Base-by-base conservation (phyloP, 1,139 yeast species). In the Arxiozyma heterogenica region DNA sequence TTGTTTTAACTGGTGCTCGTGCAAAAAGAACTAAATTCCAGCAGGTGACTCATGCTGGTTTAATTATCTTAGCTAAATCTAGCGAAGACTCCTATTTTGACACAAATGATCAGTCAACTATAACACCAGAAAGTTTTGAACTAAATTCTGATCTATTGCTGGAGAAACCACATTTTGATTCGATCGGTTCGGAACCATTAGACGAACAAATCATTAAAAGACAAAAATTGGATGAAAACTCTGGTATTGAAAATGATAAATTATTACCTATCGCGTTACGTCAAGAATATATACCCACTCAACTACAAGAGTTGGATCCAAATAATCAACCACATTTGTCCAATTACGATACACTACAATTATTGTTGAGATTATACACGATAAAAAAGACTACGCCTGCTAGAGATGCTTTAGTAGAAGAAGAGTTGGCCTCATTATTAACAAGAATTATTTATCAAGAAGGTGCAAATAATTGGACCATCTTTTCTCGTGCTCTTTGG, bases 1-100 rank as follows among this genome's bases (percentile, higher is more conserved):
- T 85, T 58, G 78, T 84, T 0, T 71, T 91, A 50, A 85, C 97
- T 1, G 98, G 98, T 59, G 88, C 93, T 51, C 82, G 83, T 61
- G 97, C 96, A 6, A 86, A 84, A 65, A 77, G 94, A 66, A 91
- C 98, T 3, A 88, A 87, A 67, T 87, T 74, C 66, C 99, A 93
- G 70, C 78, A 77, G 49, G 78, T 75, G 50, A 81, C 83, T 27
- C 80, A 86, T 18, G 79, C 96, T 0, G 82, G 89, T 49, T 77
- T 93, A 59, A 79, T 91, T n/a, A 80, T 90, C 38, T 72, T 91
- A 42, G 98, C 98, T 1, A 80, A 80, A 67, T 74, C 64, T 5
- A 58, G 63, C 9, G 67, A 64, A 8, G 63, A 63, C 3, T 61
- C 61, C 3, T 58, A 55, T 9, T 59, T 49, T 1, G 59, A 63